Percentiles rank a stretch among this genome's conserved stretches.
These are phyloP conservation scores for Apophysomyces variabilis DNA, from an alignment of 371 early-diverging fungal genomes.

Conservation along the genomic window DNA sequence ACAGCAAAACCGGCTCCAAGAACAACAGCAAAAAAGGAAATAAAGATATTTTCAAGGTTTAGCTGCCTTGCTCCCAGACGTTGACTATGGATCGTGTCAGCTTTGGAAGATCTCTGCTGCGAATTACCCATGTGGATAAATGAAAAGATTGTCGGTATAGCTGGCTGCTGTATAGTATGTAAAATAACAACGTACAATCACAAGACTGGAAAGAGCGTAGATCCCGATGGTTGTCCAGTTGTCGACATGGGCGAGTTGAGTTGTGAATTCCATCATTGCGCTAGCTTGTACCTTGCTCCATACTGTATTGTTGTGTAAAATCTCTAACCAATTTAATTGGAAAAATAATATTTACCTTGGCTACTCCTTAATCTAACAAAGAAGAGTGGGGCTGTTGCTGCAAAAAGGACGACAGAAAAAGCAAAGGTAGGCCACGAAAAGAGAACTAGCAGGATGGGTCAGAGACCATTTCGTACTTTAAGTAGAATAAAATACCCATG, in stretches of 20 bases:
- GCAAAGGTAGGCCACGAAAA: slow-evolving; percentile 2
- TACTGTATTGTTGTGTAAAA: neutral
- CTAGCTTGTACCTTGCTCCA: slow-evolving; percentile 4
- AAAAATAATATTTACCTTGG: neutral
- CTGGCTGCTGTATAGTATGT: neutral
- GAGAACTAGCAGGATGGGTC: neutral
- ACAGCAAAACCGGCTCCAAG: slow-evolving; percentile 41
- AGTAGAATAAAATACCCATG: neutral
- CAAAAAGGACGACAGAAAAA: neutral
- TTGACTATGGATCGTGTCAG: slow-evolving; percentile 18
- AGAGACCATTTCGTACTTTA: neutral
- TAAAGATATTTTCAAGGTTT: slow-evolving; percentile 47
- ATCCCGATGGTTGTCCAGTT: slow-evolving; percentile 4
- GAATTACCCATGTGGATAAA: slow-evolving; percentile 26
- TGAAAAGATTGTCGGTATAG: slow-evolving; percentile 13
- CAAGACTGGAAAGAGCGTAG: slow-evolving; percentile 1
- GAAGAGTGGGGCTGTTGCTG: neutral
- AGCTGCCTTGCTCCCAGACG: slow-evolving; percentile 42
- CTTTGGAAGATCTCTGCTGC: neutral
- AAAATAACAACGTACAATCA: slow-evolving; percentile 11
- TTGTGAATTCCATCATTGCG: neutral
- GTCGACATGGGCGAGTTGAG: neutral
- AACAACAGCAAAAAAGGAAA: slow-evolving; percentile 37
- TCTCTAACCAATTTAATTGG: too few species aligned
- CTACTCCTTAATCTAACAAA: neutral